A percentile compares a stretch with the other conserved stretches of the same genome.
These are phyloP conservation scores for Euphrasia arctica DNA, from an alignment of 305 asterid species.

Conservation along the genomic window DNA sequence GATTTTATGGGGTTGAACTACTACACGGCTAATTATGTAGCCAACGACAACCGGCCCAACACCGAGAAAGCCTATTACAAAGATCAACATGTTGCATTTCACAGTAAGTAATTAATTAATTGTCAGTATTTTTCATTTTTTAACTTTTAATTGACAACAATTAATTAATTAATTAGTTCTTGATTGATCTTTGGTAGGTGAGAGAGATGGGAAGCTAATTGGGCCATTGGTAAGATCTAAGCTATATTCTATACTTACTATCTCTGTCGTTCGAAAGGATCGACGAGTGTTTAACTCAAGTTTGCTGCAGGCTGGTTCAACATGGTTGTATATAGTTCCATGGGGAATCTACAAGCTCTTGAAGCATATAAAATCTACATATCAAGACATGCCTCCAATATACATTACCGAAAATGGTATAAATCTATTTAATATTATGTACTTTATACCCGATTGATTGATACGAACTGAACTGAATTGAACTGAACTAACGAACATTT, in stretches of 20 bases:
- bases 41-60: constrained; percentile 27
- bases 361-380: constrained; percentile 33
- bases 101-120: constrained; percentile 16
- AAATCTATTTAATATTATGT: not conserved
- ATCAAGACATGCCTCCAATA: constrained; percentile 40
- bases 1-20: constrained; percentile 50
- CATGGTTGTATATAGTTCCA: constrained; percentile 48
- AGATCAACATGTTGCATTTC: constrained; percentile 30
- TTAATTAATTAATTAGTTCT: not conserved
- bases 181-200: constrained; percentile 22
- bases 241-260: no score
- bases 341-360: constrained; percentile 45
- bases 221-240: constrained; percentile 37
- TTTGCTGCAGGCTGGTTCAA: constrained; percentile 32
- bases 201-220: constrained; percentile 39
- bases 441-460: no score
- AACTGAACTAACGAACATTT: not conserved
- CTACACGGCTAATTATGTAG: constrained; percentile 46
- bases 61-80: constrained; percentile 27
- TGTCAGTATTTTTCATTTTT: not conserved
- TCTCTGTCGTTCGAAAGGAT: no score
- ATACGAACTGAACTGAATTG: no score
- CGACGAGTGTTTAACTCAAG: not conserved
- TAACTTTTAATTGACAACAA: not conserved
- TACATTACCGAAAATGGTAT: constrained; percentile 55